Percentiles rank a stretch among this genome's conserved stretches.
Conservation (phyloP, 2,329 filamentous ascomycete species). For the Leptographium radiaticola region DNA sequence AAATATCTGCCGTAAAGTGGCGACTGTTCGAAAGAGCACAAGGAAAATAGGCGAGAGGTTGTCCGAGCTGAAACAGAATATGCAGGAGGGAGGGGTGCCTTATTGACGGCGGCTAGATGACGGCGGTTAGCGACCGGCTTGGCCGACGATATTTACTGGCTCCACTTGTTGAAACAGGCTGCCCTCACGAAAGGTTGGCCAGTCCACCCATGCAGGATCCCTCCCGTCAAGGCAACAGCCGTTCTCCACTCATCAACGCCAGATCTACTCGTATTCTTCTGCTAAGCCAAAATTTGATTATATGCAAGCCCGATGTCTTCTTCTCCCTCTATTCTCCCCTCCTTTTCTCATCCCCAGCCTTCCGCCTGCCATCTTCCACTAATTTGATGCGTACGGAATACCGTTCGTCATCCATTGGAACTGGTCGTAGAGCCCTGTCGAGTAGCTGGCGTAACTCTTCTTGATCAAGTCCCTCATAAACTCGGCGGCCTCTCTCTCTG, state of each 20-base stretch:
- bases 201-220: background rate
- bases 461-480: conserved; percentile 83
- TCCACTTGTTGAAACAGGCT: too few species aligned
- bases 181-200: background rate
- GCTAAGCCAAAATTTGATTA: background rate
- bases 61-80: too few species aligned
- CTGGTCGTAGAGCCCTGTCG: conserved; percentile 91
- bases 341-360: background rate
- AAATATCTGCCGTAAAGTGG: too few species aligned
- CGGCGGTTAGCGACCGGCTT: too few species aligned
- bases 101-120: too few species aligned
- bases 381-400: conserved; percentile 13
- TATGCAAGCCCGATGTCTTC: background rate
- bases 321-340: background rate
- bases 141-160: too few species aligned
- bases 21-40: too few species aligned
- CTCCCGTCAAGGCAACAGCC: background rate
- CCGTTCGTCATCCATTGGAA: conserved; percentile 50
- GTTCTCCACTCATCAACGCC: background rate
- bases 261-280: background rate
- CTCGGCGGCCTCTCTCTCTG: conserved; percentile 83
- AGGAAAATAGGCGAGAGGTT: too few species aligned
- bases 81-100: too few species aligned
- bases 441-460: conserved; percentile 83
- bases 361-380: conserved; percentile 3